A percentile compares a stretch with the other conserved stretches of the same genome.
Conservation (phyloP, 768 basidiomycete species). For the Lentinula aciculospora region DNA sequence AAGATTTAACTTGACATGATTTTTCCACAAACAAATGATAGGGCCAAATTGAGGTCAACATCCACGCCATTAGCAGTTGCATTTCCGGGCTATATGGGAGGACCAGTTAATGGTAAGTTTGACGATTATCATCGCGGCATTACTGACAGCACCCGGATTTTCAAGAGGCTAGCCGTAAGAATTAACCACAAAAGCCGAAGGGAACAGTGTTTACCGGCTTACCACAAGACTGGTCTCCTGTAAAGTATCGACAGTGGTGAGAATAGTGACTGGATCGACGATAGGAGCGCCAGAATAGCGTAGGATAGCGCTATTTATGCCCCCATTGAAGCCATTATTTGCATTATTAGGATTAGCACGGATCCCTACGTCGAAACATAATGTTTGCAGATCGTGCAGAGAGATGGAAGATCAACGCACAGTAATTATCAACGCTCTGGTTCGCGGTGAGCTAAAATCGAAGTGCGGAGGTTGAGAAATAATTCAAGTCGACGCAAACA, state of each 20-base stretch:
- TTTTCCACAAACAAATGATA: conserved; percentile 11
- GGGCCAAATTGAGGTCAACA: conserved; percentile 16
- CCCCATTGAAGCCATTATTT: conserved; percentile 20
- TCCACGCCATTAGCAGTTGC: conserved; percentile 21
- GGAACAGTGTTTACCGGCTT: not conserved
- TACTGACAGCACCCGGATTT: conserved; percentile 7
- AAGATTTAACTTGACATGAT: not conserved
- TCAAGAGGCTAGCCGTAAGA: conserved; percentile 4
- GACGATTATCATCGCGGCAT: too few relatives aligned
- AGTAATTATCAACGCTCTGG: conserved; percentile 38
- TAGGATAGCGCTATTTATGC: conserved; percentile 32
- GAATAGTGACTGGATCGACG: conserved; percentile 20
- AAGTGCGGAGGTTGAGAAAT: too few relatives aligned
- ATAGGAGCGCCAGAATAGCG: conserved; percentile 28
- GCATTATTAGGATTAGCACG: conserved; percentile 20
- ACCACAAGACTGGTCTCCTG: conserved; percentile 20
- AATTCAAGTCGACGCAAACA: too few relatives aligned
- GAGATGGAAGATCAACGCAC: conserved; percentile 12
- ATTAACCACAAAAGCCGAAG: not conserved
- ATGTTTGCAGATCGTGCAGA: not conserved
- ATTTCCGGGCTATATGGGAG: conserved; percentile 17
- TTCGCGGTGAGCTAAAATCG: conserved; percentile 27
- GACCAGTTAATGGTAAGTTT: not conserved
- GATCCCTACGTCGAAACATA: conserved; percentile 14
- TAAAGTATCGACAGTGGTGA: conserved; percentile 17